Conservation (phyloP, 2,329 filamentous ascomycete species). For the Fusarium oligoseptatum region DNA sequence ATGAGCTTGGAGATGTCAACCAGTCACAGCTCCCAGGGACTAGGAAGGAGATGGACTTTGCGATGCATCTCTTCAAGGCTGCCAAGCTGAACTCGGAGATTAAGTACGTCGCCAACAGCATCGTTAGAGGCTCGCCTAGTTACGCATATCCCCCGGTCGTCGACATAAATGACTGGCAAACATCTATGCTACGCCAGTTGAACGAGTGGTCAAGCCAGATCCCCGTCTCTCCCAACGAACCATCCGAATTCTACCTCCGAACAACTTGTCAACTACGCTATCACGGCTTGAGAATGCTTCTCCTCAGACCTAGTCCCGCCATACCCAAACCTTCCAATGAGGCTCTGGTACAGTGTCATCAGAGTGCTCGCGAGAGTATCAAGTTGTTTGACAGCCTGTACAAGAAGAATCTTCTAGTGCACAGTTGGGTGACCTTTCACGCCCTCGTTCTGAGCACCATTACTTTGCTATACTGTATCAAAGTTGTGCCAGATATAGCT, state of each 20-base stretch:
- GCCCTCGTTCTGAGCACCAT: conserved; percentile 62
- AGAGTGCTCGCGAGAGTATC: conserved; percentile 58
- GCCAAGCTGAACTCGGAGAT: conserved; percentile 67
- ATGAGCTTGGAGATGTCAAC: conserved; percentile 13
- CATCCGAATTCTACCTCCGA: conserved; percentile 42
- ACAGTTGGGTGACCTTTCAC: conserved; percentile 64
- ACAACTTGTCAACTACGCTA: conserved; percentile 60
- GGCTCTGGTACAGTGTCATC: conserved; percentile 57
- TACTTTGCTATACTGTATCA: conserved; percentile 65
- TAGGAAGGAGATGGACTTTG: conserved; percentile 52
- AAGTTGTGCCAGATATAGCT: conserved; percentile 59
- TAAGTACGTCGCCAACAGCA: conserved; percentile 68
- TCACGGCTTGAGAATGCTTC: conserved; percentile 62
- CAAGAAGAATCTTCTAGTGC: conserved; percentile 57
- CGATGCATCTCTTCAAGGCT: conserved; percentile 63
- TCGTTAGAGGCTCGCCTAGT: conserved; percentile 59
- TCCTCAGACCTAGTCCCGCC: conserved; percentile 64
- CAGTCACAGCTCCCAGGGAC: background rate
- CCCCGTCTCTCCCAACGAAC: conserved; percentile 39
- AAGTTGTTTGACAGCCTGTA: conserved; percentile 59
- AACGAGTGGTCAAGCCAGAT: conserved; percentile 56
- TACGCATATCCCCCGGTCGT: conserved; percentile 63
- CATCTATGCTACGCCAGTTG: conserved; percentile 55
- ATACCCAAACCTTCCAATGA: conserved; percentile 61
- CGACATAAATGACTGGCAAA: conserved; percentile 62